Percentiles rank a stretch among this genome's conserved stretches.
Evolutionary conservation across 2,329 filamentous ascomycete species (phyloP).

Genomic region (Colletotrichum ledebouriae): DNA sequence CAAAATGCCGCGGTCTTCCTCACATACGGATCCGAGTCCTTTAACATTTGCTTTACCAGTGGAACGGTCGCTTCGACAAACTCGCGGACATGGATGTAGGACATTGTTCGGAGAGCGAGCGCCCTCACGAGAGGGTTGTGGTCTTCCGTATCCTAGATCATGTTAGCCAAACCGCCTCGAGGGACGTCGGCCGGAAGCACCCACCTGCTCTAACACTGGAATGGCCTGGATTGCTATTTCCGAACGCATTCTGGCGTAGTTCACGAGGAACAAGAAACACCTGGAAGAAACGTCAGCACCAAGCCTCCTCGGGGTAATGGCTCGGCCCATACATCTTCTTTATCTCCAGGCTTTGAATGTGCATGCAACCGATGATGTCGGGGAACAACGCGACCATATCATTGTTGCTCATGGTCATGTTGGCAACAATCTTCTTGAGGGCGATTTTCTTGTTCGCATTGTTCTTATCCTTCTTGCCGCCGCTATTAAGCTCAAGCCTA

Average conservation of each 20-base stretch:
- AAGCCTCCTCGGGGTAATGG: not conserved
- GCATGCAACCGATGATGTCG: slow-evolving; percentile 96
- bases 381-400: slow-evolving; percentile 98
- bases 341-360: slow-evolving; percentile 93
- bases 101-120: slow-evolving; percentile 92
- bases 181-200: slow-evolving; percentile 44
- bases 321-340: slow-evolving; percentile 89
- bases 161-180: slow-evolving; percentile 40
- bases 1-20: slow-evolving; percentile 97
- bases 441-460: slow-evolving; percentile 95
- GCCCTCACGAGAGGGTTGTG: slow-evolving; percentile 92
- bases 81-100: slow-evolving; percentile 95
- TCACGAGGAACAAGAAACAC: slow-evolving; percentile 98
- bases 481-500: slow-evolving; percentile 91
- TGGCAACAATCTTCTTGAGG: slow-evolving; percentile 98
- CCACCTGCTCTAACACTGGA: slow-evolving; percentile 84
- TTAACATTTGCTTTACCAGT: slow-evolving; percentile 84
- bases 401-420: slow-evolving; percentile 99
- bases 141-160: slow-evolving; percentile 87
- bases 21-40: slow-evolving; percentile 93
- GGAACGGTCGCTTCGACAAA: slow-evolving; percentile 93
- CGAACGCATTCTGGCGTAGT: slow-evolving; percentile 94
- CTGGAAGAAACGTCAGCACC: slow-evolving; percentile 59
- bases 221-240: slow-evolving; percentile 95
- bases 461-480: slow-evolving; percentile 98